Conservation (phyloP, 306 rosid species). For the Quercus engelmannii region DNA sequence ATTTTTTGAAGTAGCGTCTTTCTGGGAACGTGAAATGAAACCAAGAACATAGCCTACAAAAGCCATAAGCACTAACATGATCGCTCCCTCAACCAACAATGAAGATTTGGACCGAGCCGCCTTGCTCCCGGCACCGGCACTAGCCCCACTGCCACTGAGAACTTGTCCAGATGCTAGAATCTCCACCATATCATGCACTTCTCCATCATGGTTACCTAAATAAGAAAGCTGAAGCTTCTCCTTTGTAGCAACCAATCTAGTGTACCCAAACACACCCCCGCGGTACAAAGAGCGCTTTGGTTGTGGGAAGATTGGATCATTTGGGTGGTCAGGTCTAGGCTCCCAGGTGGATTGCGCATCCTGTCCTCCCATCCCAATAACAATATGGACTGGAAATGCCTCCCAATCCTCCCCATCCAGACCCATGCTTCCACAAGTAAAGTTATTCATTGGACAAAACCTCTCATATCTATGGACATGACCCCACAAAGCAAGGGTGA, state of each 20-base stretch:
- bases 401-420: constrained; percentile 31
- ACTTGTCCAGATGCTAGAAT: constrained; percentile 9
- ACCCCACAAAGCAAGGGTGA: constrained; percentile 85
- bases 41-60: constrained; percentile 45
- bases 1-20: too few species aligned
- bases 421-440: constrained; percentile 54
- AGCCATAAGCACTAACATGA: constrained; percentile 54
- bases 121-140: background rate
- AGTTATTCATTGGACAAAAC: constrained; percentile 74
- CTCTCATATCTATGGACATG: constrained; percentile 90
- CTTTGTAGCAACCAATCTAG: too few species aligned
- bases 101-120: constrained; percentile 20
- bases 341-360: constrained; percentile 56
- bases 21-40: too few species aligned
- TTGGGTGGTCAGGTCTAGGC: constrained; percentile 42
- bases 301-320: constrained; percentile 77
- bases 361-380: constrained; percentile 66
- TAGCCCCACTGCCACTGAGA: constrained; percentile 18
- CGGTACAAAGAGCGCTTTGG: constrained; percentile 67
- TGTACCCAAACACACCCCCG: constrained; percentile 78
- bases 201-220: too few species aligned
- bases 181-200: too few species aligned
- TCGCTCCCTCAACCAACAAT: constrained; percentile 38
- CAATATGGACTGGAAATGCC: constrained; percentile 60
- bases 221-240: too few species aligned